These are phyloP conservation scores for Chrysosporium queenslandicum DNA, from an alignment of 2,329 filamentous ascomycete species.

Conservation along the genomic window DNA sequence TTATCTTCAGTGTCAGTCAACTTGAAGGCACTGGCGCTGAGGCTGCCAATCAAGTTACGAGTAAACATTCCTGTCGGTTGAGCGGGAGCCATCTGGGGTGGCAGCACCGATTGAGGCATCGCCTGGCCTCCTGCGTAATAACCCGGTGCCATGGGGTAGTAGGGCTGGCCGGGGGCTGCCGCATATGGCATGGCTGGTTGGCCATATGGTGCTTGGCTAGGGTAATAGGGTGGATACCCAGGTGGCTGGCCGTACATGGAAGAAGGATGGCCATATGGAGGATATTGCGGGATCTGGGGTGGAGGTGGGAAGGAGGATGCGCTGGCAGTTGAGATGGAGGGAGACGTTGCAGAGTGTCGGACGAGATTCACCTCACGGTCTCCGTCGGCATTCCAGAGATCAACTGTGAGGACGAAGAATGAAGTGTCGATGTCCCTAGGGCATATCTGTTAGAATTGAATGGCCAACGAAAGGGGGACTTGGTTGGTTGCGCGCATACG, in stretches of 20 bases:
- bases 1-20: conserved; percentile 69
- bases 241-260: conserved; percentile 31
- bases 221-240: conserved; percentile 31
- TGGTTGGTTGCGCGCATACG: conserved; percentile 44
- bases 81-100: conserved; percentile 27
- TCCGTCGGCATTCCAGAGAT: conserved; percentile 56
- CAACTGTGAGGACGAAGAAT: conserved; percentile 59
- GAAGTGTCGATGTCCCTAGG: conserved; percentile 57
- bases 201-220: conserved; percentile 19
- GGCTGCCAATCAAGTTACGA: conserved; percentile 83
- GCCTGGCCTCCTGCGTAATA: conserved; percentile 5
- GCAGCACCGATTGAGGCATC: conserved; percentile 12
- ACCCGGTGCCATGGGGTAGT: conserved; percentile 21
- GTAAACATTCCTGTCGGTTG: conserved; percentile 78
- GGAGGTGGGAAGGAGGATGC: conserved; percentile 61
- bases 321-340: conserved; percentile 72
- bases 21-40: conserved; percentile 78
- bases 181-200: conserved; percentile 25
- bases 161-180: conserved; percentile 22
- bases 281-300: conserved; percentile 29
- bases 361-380: conserved; percentile 58
- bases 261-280: conserved; percentile 30
- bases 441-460: neutral
- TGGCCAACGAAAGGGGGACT: neutral
- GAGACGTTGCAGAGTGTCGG: conserved; percentile 53